Evolutionary conservation across 1,284 basidiomycete genomes (phyloP).

Genomic region (Ganoderma leucocontextum): DNA sequence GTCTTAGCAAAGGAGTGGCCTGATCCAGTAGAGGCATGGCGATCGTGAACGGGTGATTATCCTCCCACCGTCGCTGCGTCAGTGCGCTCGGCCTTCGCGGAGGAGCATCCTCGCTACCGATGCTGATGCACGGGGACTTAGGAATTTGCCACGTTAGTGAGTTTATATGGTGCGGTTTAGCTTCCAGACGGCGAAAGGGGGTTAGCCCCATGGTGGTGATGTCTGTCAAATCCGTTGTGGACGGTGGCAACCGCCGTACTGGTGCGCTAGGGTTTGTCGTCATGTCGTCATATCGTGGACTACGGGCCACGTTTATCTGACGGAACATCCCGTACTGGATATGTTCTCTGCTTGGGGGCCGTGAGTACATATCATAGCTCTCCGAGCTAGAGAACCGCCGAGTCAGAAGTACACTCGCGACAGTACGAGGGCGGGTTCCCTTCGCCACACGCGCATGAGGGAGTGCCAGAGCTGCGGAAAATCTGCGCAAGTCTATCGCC

Average conservation of each 20-base stretch:
- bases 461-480: slow-evolving; percentile 15
- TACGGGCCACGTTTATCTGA: neutral
- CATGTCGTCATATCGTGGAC: slow-evolving; percentile 2
- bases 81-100: slow-evolving; percentile 54
- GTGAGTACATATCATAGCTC: neutral
- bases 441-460: slow-evolving; percentile 2
- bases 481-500: slow-evolving; percentile 18
- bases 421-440: neutral
- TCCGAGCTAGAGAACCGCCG: neutral
- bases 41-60: slow-evolving; percentile 65
- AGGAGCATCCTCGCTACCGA: slow-evolving; percentile 6
- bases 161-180: slow-evolving; percentile 50
- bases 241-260: neutral
- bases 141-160: slow-evolving; percentile 53
- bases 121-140: neutral
- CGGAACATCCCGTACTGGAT: slow-evolving; percentile 3
- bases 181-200: neutral
- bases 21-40: slow-evolving; percentile 41
- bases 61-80: slow-evolving; percentile 51
- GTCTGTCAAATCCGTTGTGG: neutral
- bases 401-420: neutral
- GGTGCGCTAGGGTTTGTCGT: neutral
- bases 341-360: neutral
- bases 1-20: slow-evolving; percentile 71
- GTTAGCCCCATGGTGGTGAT: neutral